These are phyloP conservation scores for Alternaria dauci DNA, from an alignment of 2,329 filamentous ascomycete genomes.

Conservation along the genomic window DNA sequence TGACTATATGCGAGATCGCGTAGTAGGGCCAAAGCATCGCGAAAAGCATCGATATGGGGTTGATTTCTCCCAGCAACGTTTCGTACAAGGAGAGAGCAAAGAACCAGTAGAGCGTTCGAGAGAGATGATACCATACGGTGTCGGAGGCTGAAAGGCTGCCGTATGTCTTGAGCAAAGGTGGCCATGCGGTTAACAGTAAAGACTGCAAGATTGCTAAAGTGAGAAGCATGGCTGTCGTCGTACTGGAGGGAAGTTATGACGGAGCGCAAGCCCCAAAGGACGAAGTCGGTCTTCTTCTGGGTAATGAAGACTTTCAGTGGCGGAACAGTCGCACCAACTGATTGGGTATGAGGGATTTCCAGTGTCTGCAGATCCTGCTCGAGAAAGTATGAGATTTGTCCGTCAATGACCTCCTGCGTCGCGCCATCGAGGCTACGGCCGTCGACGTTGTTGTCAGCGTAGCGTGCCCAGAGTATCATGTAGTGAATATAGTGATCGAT, in stretches of 20 bases:
- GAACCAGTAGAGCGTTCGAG: constrained; percentile 28
- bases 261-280: constrained; percentile 36
- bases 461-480: constrained; percentile 37
- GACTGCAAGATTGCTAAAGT: constrained; percentile 28
- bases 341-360: constrained; percentile 5
- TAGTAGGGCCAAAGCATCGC: constrained; percentile 22
- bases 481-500: constrained; percentile 32
- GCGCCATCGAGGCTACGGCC: constrained; percentile 20
- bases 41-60: constrained; percentile 24
- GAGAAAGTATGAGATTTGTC: constrained; percentile 19
- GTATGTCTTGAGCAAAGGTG: constrained; percentile 9
- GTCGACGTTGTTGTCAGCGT: constrained; percentile 37
- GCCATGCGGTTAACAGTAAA: constrained; percentile 25
- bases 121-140: constrained; percentile 30
- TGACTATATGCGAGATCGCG: constrained; percentile 22
- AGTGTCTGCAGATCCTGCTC: constrained; percentile 10
- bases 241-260: constrained; percentile 36
- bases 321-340: not conserved
- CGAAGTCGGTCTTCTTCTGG: constrained; percentile 33
- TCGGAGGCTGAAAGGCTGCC: constrained; percentile 21
- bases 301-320: constrained; percentile 20
- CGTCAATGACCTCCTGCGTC: constrained; percentile 15
- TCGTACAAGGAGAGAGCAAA: constrained; percentile 31
- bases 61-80: constrained; percentile 8
- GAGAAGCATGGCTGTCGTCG: constrained; percentile 17